A percentile compares a stretch with the other conserved stretches of the same genome.
Conservation (phyloP, 2,329 filamentous ascomycete species). For the Colletotrichum spinosum region DNA sequence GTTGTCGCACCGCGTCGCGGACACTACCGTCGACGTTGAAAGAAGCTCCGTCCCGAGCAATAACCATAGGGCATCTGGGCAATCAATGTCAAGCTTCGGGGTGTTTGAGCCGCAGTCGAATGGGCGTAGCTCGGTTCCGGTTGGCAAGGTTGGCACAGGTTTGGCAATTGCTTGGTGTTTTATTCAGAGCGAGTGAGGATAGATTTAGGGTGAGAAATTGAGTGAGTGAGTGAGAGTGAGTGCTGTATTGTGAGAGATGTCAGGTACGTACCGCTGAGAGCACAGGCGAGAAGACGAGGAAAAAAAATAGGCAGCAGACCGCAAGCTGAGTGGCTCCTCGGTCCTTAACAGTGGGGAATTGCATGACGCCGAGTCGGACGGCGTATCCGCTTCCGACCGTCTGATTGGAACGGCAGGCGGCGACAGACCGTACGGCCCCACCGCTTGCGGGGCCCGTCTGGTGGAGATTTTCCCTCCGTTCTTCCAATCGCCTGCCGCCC, state of each 20-base stretch:
- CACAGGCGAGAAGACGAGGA: too few species aligned
- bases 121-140: background rate
- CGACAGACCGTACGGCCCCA: slow-evolving; percentile 4
- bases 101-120: slow-evolving; percentile 26
- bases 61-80: too few species aligned
- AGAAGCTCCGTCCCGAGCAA: slow-evolving; percentile 17
- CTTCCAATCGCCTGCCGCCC: slow-evolving; percentile 16
- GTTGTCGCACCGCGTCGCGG: too few species aligned
- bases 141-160: slow-evolving; percentile 22
- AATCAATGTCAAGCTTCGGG: too few species aligned
- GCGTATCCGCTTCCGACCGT: slow-evolving; percentile 11
- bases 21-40: slow-evolving; percentile 15
- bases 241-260: background rate
- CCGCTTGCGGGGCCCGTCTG: background rate
- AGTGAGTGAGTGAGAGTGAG: background rate
- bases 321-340: background rate
- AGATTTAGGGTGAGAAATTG: background rate
- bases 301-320: too few species aligned
- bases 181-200: background rate
- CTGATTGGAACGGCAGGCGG: slow-evolving; percentile 24
- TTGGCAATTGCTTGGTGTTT: background rate
- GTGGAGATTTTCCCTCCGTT: background rate
- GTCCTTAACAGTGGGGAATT: slow-evolving; percentile 8
- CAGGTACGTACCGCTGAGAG: background rate
- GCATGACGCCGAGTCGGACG: slow-evolving; percentile 24